Evolutionary conservation across 2,329 filamentous ascomycete genomes (phyloP), one percentile per base, ranked within the genome.

Genomic region (Amauroascus verrucosus): DNA sequence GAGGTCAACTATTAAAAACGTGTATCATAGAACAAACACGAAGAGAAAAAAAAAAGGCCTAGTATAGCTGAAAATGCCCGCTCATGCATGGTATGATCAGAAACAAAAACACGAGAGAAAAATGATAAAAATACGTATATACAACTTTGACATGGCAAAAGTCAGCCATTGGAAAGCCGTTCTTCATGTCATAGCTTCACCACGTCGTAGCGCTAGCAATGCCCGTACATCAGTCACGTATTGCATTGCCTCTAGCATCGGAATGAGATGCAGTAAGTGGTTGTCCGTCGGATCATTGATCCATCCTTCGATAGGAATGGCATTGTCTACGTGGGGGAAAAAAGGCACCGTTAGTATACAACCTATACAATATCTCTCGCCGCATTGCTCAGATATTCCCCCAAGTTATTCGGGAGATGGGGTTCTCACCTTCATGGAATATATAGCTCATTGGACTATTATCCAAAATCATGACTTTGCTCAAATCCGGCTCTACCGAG

Each of bases 301-400:
- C 93, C 93, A 98, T 65, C 93, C 93, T 74, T 97, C 91, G 66
- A 98, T 97, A 2, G 93, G 93, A 64, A 98, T 96, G 48, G 93
- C 93, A 73, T 98, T 98, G 70, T 98, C 93, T 98, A 8, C 43
- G 14, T 16, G 35, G n/a, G 11, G 35, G n/a, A 6, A 56, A 51
- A 54, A 54, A 26, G 55, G 14, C 6, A 1, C 18, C 6, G 26
- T 41, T 47, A 52, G 14, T 40, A 44, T 30, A n/a, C 11, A 40
- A n/a, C 20, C 14, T 13, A 11, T 48, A 45, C 13, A 11, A 38
- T 8, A 40, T 24, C 40, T n/a, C n/a, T n/a, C n/a, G n/a, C n/a
- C n/a, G n/a, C n/a, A n/a, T n/a, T n/a, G n/a, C n/a, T n/a, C n/a
- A n/a, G n/a, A n/a, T n/a, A n/a, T n/a, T n/a, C n/a, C n/a, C n/a